Evolutionary conservation across 2,329 filamentous ascomycete species (phyloP).

Genomic region (Botrytis fabae): DNA sequence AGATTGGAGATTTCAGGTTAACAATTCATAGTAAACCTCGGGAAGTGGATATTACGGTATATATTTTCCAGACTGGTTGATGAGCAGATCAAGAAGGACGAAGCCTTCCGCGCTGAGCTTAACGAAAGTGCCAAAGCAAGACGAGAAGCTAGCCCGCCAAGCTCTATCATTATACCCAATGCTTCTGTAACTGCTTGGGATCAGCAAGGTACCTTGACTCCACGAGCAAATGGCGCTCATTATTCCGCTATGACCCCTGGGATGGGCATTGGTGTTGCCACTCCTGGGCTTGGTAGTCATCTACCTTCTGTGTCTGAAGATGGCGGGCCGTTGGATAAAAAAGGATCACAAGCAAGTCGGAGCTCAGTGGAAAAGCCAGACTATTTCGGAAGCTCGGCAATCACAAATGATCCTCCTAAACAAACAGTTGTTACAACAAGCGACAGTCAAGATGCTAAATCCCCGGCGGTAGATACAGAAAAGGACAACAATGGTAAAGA

Average conservation of each 20-base stretch:
- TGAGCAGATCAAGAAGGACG: conserved; percentile 84
- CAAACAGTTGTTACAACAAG: conserved; percentile 49
- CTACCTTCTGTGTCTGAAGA: conserved; percentile 53
- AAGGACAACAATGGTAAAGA: conserved; percentile 62
- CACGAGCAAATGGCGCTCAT: conserved; percentile 62
- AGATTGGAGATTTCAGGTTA: conserved; percentile 31
- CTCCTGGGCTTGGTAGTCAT: conserved; percentile 51
- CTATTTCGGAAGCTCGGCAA: conserved; percentile 69
- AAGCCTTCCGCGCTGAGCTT: conserved; percentile 67
- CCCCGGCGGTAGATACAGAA: conserved; percentile 48
- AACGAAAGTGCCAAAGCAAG: conserved; percentile 61
- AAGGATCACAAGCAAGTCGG: conserved; percentile 56
- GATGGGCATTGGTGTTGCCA: conserved; percentile 74
- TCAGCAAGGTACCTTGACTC: conserved; percentile 54
- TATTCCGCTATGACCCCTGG: conserved; percentile 65
- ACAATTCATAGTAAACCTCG: conserved; percentile 77
- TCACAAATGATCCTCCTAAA: conserved; percentile 49
- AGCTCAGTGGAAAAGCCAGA: conserved; percentile 66
- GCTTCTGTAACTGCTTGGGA: conserved; percentile 38
- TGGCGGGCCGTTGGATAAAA: conserved; percentile 54
- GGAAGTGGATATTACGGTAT: conserved; percentile 93
- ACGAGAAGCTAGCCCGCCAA: conserved; percentile 56
- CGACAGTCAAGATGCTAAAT: conserved; percentile 46
- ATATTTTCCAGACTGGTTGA: conserved; percentile 87
- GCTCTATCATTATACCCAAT: conserved; percentile 59